A percentile compares a stretch with the other conserved stretches of the same genome.
These are phyloP conservation scores for Hymenoscyphus albidus DNA, from an alignment of 2,329 filamentous ascomycete genomes.

Conservation along the genomic window DNA sequence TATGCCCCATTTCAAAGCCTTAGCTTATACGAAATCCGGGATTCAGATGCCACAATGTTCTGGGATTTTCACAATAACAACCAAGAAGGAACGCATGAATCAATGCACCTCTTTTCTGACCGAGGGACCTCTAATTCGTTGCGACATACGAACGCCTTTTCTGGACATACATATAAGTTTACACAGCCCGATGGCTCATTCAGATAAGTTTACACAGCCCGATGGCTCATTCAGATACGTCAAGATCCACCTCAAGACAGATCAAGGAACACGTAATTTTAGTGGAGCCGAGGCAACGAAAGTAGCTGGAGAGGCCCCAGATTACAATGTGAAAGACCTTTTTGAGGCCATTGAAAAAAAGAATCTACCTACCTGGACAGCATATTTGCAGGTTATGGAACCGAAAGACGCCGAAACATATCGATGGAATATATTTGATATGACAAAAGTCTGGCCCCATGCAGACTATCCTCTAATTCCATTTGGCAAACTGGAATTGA, in stretches of 20 bases:
- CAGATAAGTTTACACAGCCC: constrained; percentile 41
- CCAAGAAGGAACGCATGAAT: constrained; percentile 9
- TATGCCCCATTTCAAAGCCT: neutral
- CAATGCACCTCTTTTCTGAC: constrained; percentile 13
- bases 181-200: no score
- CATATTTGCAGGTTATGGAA: constrained; percentile 52
- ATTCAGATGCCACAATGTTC: constrained; percentile 46
- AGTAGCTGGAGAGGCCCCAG: constrained; percentile 37
- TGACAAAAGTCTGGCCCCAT: constrained; percentile 53
- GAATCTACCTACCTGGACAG: constrained; percentile 47
- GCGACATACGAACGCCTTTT: constrained; percentile 10
- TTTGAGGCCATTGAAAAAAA: constrained; percentile 44
- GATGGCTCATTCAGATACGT: constrained; percentile 42
- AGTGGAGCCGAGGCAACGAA: constrained; percentile 37
- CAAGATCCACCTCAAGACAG: constrained; percentile 48
- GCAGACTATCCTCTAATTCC: constrained; percentile 45
- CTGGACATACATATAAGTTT: constrained; percentile 45
- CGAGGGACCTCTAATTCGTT: constrained; percentile 8
- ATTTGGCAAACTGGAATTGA: constrained; percentile 49
- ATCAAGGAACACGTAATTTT: constrained; percentile 44
- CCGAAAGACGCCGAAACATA: constrained; percentile 47
- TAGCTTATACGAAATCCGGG: neutral
- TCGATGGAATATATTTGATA: constrained; percentile 51
- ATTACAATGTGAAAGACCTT: constrained; percentile 39
- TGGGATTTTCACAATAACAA: constrained; percentile 16